phyloP scores from a whole-genome alignment of 140 eudicot genomes.

The Senecio squalidus region DNA sequence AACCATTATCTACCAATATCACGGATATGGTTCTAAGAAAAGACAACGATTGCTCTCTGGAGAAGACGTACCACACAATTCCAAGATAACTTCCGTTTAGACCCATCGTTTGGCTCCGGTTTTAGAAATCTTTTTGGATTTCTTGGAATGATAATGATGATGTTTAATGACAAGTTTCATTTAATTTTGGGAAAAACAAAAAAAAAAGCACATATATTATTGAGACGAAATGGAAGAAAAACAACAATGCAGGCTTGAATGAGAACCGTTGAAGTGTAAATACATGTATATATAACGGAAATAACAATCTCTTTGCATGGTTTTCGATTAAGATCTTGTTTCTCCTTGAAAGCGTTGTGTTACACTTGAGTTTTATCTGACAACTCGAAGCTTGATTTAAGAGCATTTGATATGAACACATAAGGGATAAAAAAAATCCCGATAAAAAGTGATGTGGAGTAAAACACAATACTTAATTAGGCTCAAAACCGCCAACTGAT shows the following conservation, averaged over 20 bases:
- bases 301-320: background rate
- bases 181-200: slow-evolving; percentile 12
- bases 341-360: background rate
- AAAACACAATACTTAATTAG: background rate
- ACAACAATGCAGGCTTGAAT: background rate
- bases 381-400: no score
- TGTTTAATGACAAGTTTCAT: slow-evolving; percentile 12
- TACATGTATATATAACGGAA: background rate
- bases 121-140: background rate
- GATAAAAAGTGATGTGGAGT: no score
- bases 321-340: background rate
- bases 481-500: background rate
- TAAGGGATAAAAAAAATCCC: no score
- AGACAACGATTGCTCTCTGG: slow-evolving; percentile 36
- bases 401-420: no score
- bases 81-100: slow-evolving; percentile 29
- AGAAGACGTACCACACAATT: slow-evolving; percentile 32
- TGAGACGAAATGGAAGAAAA: background rate
- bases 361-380: background rate
- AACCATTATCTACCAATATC: slow-evolving; percentile 46
- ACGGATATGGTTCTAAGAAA: slow-evolving; percentile 47
- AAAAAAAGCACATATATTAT: background rate
- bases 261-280: no score
- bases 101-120: slow-evolving; percentile 4
- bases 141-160: slow-evolving; percentile 14